Conservation (phyloP, 208 protist genomes). For the Porcisia hertigi region DNA sequence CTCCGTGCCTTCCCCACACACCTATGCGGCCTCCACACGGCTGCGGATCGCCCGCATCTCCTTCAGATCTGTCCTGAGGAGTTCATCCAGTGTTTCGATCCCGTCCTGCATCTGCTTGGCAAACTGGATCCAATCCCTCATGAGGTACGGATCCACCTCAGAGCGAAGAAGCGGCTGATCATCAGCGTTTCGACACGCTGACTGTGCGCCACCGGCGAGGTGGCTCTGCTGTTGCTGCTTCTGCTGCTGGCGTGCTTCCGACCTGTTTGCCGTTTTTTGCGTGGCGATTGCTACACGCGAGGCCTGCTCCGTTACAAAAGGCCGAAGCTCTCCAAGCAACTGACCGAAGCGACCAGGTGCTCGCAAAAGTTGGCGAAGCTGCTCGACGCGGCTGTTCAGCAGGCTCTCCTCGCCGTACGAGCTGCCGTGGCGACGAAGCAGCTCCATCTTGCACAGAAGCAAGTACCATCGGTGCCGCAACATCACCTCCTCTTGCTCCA, state of each 20-base stretch:
- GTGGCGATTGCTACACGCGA: slow-evolving; percentile 37
- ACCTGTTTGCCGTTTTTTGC: slow-evolving; percentile 7
- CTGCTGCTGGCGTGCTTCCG: slow-evolving; percentile 8
- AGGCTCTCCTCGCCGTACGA: slow-evolving; percentile 43
- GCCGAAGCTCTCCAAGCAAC: slow-evolving; percentile 47
- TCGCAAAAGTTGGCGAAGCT: slow-evolving; percentile 51
- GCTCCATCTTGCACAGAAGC: slow-evolving; percentile 56
- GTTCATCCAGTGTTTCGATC: slow-evolving; percentile 46
- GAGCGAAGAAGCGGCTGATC: slow-evolving; percentile 33
- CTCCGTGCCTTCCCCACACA: not conserved
- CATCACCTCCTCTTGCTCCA: slow-evolving; percentile 64
- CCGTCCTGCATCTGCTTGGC: slow-evolving; percentile 60
- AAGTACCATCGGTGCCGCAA: slow-evolving; percentile 59
- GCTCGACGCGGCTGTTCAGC: slow-evolving; percentile 35
- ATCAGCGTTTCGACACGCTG: slow-evolving; percentile 7
- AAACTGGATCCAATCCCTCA: slow-evolving; percentile 51
- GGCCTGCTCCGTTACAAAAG: slow-evolving; percentile 49
- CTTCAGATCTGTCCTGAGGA: slow-evolving; percentile 47
- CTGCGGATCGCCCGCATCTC: slow-evolving; percentile 55
- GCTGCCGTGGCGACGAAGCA: slow-evolving; percentile 45
- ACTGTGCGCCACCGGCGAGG: not conserved
- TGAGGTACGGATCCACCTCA: slow-evolving; percentile 44
- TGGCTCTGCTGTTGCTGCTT: slow-evolving; percentile 2
- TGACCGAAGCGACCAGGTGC: slow-evolving; percentile 49
- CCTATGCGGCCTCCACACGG: slow-evolving; percentile 24